phyloP scores from a whole-genome alignment of 768 basidiomycete species.

The Suillus paluster region DNA sequence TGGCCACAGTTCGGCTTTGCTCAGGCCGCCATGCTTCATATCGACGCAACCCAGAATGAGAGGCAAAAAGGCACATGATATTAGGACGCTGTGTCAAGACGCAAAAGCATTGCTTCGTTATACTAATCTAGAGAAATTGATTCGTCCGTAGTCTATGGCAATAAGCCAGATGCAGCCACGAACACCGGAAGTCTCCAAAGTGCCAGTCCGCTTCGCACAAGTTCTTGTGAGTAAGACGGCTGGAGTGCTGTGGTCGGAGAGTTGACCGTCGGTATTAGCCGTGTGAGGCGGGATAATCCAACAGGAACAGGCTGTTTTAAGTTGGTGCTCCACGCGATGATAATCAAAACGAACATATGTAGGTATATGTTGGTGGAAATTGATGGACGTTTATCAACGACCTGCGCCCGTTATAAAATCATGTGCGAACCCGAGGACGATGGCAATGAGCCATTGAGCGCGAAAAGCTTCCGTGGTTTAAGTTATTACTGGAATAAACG shows the following conservation, averaged over 20 bases:
- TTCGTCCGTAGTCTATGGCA: background rate
- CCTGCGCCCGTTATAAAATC: background rate
- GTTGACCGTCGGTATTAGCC: background rate
- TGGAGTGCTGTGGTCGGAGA: background rate
- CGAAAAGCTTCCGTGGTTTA: constrained; percentile 2
- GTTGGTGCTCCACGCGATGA: background rate
- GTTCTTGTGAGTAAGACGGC: background rate
- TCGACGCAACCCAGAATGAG: constrained; percentile 1
- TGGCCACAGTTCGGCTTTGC: background rate
- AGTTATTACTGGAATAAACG: background rate
- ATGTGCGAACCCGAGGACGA: constrained; percentile 3
- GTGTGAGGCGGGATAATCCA: background rate
- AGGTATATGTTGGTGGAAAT: background rate
- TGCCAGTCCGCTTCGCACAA: background rate
- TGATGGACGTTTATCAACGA: background rate
- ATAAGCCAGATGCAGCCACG: background rate
- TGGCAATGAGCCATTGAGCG: background rate
- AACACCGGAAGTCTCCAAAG: background rate
- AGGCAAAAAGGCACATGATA: background rate
- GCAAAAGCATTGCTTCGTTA: background rate
- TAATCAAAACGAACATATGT: background rate
- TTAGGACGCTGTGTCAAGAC: background rate
- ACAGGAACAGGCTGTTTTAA: background rate
- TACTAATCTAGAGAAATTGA: background rate
- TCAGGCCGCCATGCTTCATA: background rate